Evolutionary conservation across 2,329 filamentous ascomycete species (phyloP).

Genomic region (Lachnellula willkommii): DNA sequence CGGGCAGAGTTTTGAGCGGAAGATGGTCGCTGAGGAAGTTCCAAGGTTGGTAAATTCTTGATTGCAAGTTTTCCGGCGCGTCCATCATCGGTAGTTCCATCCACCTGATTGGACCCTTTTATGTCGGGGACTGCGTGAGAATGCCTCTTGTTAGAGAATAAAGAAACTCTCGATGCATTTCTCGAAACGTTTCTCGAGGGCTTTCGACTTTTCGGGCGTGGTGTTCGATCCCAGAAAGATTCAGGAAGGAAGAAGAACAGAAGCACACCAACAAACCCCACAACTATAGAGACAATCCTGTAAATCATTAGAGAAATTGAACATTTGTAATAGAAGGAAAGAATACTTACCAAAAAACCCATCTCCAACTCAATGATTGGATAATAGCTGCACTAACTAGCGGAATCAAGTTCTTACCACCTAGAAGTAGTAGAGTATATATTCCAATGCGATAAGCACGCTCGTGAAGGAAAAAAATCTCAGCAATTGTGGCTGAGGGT

Average conservation of each 20-base stretch:
- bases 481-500: constrained; percentile 87
- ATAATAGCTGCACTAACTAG: constrained; percentile 84
- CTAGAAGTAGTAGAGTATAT: constrained; percentile 81
- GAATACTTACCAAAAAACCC: constrained; percentile 73
- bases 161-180: constrained; percentile 13
- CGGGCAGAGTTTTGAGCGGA: constrained; percentile 1
- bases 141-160: constrained; percentile 14
- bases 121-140: neutral
- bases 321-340: neutral
- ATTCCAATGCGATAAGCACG: constrained; percentile 88
- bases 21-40: neutral
- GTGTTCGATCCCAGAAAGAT: constrained; percentile 90
- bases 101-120: neutral
- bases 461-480: constrained; percentile 95
- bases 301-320: constrained; percentile 19
- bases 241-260: constrained; percentile 91
- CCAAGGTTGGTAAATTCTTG: neutral
- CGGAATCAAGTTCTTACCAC: constrained; percentile 87
- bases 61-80: constrained; percentile 5
- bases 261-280: constrained; percentile 62
- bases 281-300: constrained; percentile 77
- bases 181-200: constrained; percentile 12
- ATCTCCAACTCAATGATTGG: constrained; percentile 72
- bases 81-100: neutral
- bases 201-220: constrained; percentile 35